Evolutionary conservation across 495 filamentous ascomycete genomes (phyloP), one percentile per base, ranked within the genome.

Genomic region (Neurospora sp.): DNA sequence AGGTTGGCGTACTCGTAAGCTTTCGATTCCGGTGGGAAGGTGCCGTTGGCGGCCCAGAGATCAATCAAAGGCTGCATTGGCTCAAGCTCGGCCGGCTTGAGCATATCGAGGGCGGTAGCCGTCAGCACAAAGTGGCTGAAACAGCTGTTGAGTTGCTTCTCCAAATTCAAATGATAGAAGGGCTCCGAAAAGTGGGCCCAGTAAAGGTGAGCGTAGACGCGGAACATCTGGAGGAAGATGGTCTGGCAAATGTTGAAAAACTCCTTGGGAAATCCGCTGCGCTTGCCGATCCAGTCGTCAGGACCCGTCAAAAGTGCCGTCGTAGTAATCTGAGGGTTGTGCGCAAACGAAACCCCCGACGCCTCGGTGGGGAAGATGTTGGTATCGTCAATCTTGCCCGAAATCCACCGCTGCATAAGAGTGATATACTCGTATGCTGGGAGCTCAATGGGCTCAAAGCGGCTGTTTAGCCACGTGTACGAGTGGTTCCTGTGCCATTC

Each of bases 151-250:
- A 98, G 87, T 77, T 93, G 91, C 84, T 93, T 93, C 78, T 93
- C 90, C 71, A 91, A 88, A 82, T 90, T 92, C 72, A 95, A 87
- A 77, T 95, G 91, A 85, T 92, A 95, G 83, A 93, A 93, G 11
- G 92, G 92, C 70, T 93, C 91, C 72, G 90, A 78, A 85, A 91
- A 95, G 83, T 95, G 93, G 9, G 90, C 89, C 86, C 93, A 93
- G 85, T 95, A 95, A 38, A 95, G 86, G 83, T 98, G 95, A 41
- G 93, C 91, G 77, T 98, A 98, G 81, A 95, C 93, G 44, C 95
- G 93, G 87, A 97, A 96, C 92, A 98, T 98, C 83, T 98, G 95
- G 76, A 94, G 91, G 87, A 95, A 96, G 77, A 97, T 95, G 74
- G 90, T 93, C 82, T 93, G 91, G 84, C 92, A 93, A 76, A 97